These are phyloP conservation scores for Dentipellis fragilis DNA, from an alignment of 768 basidiomycete species.

Conservation along the genomic window DNA sequence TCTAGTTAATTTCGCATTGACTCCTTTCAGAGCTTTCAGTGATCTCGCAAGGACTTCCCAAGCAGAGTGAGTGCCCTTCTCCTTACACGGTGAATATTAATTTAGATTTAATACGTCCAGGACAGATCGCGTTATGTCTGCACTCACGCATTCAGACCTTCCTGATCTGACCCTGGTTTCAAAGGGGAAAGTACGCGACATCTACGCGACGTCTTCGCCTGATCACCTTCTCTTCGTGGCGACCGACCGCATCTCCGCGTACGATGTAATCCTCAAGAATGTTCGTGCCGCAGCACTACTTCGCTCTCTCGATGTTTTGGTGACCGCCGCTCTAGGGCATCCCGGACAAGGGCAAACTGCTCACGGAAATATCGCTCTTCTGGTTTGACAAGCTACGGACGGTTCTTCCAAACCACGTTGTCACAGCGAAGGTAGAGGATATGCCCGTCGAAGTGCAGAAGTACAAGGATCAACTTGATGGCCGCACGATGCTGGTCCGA, in stretches of 20 bases:
- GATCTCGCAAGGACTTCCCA: not conserved
- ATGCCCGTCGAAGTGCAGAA: conserved; percentile 76
- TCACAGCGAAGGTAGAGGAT: conserved; percentile 62
- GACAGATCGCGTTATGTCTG: conserved; percentile 8
- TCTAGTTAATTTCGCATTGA: not conserved
- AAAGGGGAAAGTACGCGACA: conserved; percentile 92
- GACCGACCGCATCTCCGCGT: conserved; percentile 92
- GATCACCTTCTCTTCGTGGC: conserved; percentile 85
- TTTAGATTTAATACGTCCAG: too few relatives aligned
- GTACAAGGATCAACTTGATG: conserved; percentile 70
- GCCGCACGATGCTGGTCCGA: conserved; percentile 83
- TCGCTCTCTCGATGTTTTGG: not conserved
- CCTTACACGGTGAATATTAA: not conserved
- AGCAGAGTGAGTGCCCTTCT: not conserved
- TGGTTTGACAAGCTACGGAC: conserved; percentile 82
- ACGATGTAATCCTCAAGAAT: conserved; percentile 90
- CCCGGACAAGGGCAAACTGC: conserved; percentile 83
- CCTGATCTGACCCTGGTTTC: conserved; percentile 63
- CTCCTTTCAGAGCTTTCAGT: not conserved
- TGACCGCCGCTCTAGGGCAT: conserved; percentile 57
- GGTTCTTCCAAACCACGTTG: conserved; percentile 85
- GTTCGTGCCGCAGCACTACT: conserved; percentile 31
- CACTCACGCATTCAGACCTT: conserved; percentile 47
- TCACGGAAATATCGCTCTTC: conserved; percentile 87
- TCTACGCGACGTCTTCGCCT: conserved; percentile 68